phyloP scores from a whole-genome alignment of 805 yeast species.

The Yamadazyma tumulicola region DNA sequence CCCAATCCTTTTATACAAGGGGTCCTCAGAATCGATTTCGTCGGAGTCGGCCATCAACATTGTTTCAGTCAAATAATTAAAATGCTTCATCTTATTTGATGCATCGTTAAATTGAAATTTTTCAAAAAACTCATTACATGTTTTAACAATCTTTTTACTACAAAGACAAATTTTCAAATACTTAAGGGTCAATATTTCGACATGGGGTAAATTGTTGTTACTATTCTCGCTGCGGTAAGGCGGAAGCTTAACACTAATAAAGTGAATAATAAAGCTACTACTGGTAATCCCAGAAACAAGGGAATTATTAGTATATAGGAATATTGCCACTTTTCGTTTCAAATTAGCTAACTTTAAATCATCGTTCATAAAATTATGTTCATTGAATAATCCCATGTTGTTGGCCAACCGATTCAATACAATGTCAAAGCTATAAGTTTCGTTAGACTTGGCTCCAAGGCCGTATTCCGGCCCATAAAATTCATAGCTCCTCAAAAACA shows the following conservation, averaged over 20 bases:
- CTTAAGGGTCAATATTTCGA: constrained; percentile 6
- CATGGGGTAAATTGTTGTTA: constrained; percentile 6
- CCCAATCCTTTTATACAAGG: too few relatives aligned
- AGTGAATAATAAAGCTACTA: too few relatives aligned
- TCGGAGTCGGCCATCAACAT: too few relatives aligned
- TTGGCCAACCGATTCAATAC: constrained; percentile 5
- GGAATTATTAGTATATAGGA: constrained; percentile 3
- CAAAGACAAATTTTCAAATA: neutral
- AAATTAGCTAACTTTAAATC: constrained; percentile 4
- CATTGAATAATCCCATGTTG: constrained; percentile 10
- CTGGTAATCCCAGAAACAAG: constrained; percentile 8
- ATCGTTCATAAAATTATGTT: constrained; percentile 1
- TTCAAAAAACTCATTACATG: neutral
- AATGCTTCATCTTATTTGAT: too few relatives aligned
- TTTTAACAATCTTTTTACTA: neutral
- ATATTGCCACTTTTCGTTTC: constrained; percentile 9
- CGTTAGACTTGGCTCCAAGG: constrained; percentile 3
- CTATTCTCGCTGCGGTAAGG: constrained; percentile 4
- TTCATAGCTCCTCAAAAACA: constrained; percentile 49
- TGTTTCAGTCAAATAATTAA: too few relatives aligned
- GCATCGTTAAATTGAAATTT: too few relatives aligned
- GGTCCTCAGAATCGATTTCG: neutral
- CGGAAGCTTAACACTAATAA: constrained; percentile 6
- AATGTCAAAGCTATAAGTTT: constrained; percentile 7
- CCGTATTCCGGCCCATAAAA: constrained; percentile 52